Conservation (phyloP, 2,329 filamentous ascomycete genomes). For the Paraphaeosphaeria sporulosa region DNA sequence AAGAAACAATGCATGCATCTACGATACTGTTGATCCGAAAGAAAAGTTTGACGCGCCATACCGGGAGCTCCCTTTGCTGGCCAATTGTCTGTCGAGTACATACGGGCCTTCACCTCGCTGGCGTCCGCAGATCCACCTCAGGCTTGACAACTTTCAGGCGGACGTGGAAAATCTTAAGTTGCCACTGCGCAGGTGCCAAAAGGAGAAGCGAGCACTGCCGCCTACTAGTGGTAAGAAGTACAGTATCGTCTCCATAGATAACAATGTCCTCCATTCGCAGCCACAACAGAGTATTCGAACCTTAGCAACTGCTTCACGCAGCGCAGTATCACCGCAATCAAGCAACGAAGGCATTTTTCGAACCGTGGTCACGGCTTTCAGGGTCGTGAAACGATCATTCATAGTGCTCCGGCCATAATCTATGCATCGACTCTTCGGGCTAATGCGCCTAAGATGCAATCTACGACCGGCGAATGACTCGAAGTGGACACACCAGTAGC, state of each 20-base stretch:
- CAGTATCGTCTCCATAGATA: too few species aligned
- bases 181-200: too few species aligned
- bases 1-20: not conserved
- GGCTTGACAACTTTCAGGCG: too few species aligned
- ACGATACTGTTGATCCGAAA: not conserved
- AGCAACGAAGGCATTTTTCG: not conserved
- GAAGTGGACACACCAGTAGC: not conserved
- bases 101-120: too few species aligned
- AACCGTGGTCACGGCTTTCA: not conserved
- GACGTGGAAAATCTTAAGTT: too few species aligned
- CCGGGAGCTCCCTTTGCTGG: too few species aligned
- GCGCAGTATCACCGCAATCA: not conserved
- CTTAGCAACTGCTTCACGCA: not conserved
- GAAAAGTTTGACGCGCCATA: not conserved
- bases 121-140: too few species aligned
- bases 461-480: not conserved
- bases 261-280: not conserved
- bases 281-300: not conserved
- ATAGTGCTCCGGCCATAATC: not conserved
- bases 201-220: too few species aligned
- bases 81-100: too few species aligned
- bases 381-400: not conserved
- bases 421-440: not conserved
- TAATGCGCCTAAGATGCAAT: not conserved
- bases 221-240: too few species aligned